These are phyloP conservation scores for Nemania diffusa DNA, from an alignment of 2,329 filamentous ascomycete species.

Conservation along the genomic window DNA sequence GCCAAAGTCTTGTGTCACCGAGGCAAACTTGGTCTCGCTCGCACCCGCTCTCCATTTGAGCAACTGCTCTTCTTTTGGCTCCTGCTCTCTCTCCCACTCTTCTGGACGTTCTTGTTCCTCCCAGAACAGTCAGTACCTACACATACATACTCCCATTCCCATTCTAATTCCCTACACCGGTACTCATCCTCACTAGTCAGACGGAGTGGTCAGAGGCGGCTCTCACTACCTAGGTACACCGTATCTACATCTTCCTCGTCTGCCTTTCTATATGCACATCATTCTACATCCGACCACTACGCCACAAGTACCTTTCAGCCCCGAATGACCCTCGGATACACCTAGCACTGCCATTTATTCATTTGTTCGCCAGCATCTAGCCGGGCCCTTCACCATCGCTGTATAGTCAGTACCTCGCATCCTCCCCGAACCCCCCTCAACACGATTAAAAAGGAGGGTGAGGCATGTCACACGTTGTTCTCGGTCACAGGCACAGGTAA, in stretches of 20 bases:
- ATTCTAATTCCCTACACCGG: not conserved
- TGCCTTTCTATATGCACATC: not conserved
- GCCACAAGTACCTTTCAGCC: not conserved
- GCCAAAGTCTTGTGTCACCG: conserved; percentile 13
- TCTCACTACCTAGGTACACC: not conserved
- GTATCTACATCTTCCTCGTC: not conserved
- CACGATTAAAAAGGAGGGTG: not conserved
- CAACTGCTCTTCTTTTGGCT: not conserved
- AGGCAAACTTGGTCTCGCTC: conserved; percentile 19
- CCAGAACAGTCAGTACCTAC: not conserved
- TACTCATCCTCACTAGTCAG: not conserved
- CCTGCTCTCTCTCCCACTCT: not conserved
- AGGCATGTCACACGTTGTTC: not conserved
- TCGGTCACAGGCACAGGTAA: not conserved
- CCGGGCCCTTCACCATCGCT: not conserved
- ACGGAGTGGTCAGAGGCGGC: not conserved
- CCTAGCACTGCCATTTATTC: not conserved
- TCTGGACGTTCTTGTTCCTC: not conserved
- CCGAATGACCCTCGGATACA: not conserved
- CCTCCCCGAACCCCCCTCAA: not conserved
- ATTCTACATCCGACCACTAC: not conserved
- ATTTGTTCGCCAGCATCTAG: conserved; percentile 7
- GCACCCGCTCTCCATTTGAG: conserved; percentile 13
- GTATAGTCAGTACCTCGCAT: not conserved
- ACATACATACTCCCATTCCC: not conserved